Percentiles rank a stretch among this genome's conserved stretches.
phyloP scores from a whole-genome alignment of 2,329 filamentous ascomycete species.

The Tetracladium maxilliforme region DNA sequence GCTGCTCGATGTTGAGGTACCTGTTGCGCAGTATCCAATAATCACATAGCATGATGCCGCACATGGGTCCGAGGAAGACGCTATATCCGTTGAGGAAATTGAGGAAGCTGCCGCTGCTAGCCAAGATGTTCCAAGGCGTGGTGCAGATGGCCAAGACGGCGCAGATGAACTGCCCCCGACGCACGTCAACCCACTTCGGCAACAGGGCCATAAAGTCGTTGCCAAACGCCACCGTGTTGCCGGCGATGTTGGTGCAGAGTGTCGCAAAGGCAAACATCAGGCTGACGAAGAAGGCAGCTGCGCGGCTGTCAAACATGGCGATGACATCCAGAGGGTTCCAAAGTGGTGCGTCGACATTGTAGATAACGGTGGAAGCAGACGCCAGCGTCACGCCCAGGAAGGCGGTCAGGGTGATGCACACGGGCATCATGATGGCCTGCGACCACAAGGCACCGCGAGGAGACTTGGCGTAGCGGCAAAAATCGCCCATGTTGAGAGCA shows the following conservation, averaged over 20 bases:
- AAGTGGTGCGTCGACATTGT: constrained; percentile 12
- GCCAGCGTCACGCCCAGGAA: constrained; percentile 14
- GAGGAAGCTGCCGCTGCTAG: constrained; percentile 12
- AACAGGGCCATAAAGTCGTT: constrained; percentile 27
- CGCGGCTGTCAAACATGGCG: constrained; percentile 10
- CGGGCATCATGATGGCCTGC: constrained; percentile 13
- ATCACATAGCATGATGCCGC: constrained; percentile 19
- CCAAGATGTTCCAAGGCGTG: constrained; percentile 30
- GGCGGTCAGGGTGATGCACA: constrained; percentile 11
- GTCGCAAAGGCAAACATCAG: constrained; percentile 12
- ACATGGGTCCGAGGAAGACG: constrained; percentile 20
- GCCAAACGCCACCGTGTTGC: constrained; percentile 17
- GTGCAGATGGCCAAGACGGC: constrained; percentile 25
- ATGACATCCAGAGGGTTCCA: constrained; percentile 15
- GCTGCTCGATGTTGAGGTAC: constrained; percentile 18
- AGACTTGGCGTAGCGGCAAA: constrained; percentile 14
- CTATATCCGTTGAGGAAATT: constrained; percentile 14
- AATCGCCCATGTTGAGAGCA: constrained; percentile 18
- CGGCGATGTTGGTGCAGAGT: constrained; percentile 22
- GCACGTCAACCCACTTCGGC: constrained; percentile 32
- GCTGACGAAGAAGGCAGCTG: constrained; percentile 14
- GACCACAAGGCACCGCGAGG: constrained; percentile 12
- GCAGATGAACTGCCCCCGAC: constrained; percentile 25
- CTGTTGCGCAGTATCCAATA: constrained; percentile 15
- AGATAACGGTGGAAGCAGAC: constrained; percentile 14